Percentiles rank a stretch among this genome's conserved stretches.
These are phyloP conservation scores for Dillenia turbinata DNA, from an alignment of 164 flowering plant genomes.

Conservation along the genomic window DNA sequence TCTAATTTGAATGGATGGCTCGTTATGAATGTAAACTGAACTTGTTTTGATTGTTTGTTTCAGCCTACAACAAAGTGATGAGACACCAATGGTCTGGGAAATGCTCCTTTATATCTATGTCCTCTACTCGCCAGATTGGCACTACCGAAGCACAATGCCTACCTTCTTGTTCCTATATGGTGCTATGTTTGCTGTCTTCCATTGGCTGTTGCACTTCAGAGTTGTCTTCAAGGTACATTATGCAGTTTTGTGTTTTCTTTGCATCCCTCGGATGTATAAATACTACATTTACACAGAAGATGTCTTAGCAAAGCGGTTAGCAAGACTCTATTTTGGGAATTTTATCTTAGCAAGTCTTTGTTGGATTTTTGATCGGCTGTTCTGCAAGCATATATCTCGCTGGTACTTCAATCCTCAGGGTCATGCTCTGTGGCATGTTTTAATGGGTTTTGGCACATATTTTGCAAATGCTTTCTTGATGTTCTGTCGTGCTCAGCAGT, in stretches of 20 bases:
- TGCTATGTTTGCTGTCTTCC: constrained; percentile 45
- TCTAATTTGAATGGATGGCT: too few relatives aligned
- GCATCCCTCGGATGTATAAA: constrained; percentile 71
- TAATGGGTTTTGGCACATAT: constrained; percentile 67
- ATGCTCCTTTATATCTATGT: constrained; percentile 67
- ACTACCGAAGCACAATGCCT: constrained; percentile 72
- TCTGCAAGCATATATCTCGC: constrained; percentile 34
- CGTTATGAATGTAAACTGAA: too few relatives aligned
- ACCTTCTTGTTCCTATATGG: constrained; percentile 68
- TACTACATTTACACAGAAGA: constrained; percentile 60
- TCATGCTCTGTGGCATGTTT: constrained; percentile 66
- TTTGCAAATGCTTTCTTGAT: constrained; percentile 65
- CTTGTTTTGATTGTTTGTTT: not conserved
- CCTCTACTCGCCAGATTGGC: constrained; percentile 79
- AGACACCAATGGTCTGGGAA: constrained; percentile 76
- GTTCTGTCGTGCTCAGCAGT: constrained; percentile 70
- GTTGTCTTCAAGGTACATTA: constrained; percentile 59
- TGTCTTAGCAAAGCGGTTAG: constrained; percentile 46
- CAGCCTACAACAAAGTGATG: constrained; percentile 64
- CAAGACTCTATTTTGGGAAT: constrained; percentile 43
- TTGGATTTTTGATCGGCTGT: constrained; percentile 47
- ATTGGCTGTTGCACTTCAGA: constrained; percentile 36
- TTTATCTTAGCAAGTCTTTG: constrained; percentile 38
- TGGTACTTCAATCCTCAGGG: constrained; percentile 65
- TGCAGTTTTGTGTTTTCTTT: constrained; percentile 55